phyloP scores from a whole-genome alignment of 2,329 filamentous ascomycete species.

The Byssothecium circinans region DNA sequence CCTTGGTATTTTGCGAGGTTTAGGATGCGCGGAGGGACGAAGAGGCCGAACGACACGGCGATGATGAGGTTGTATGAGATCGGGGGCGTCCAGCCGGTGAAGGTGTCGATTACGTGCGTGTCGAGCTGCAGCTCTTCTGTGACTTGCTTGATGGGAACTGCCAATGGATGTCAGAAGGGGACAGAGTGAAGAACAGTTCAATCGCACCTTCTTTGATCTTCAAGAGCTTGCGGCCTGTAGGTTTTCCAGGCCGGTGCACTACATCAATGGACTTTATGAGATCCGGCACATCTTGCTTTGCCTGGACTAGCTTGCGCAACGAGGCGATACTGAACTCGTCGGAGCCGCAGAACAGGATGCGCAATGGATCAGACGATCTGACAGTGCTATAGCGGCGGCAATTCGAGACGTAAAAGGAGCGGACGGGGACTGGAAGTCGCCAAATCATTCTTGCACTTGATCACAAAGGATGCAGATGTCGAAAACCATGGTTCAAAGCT shows the following conservation, averaged over 20 bases:
- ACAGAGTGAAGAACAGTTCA: neutral
- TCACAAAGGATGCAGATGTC: too few species aligned
- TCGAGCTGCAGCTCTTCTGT: slow-evolving; percentile 66
- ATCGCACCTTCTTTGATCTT: slow-evolving; percentile 60
- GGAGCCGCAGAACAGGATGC: slow-evolving; percentile 91
- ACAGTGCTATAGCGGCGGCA: slow-evolving; percentile 12
- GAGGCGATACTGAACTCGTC: slow-evolving; percentile 86
- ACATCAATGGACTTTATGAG: slow-evolving; percentile 74
- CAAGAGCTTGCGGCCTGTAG: slow-evolving; percentile 74
- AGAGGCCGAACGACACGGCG: slow-evolving; percentile 91
- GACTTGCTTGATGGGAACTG: slow-evolving; percentile 70
- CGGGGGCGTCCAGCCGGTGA: slow-evolving; percentile 69
- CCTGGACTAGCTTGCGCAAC: slow-evolving; percentile 67
- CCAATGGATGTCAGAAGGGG: neutral
- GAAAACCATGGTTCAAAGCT: too few species aligned
- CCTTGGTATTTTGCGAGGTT: slow-evolving; percentile 75
- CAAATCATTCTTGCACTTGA: slow-evolving; percentile 13
- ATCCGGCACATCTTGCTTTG: slow-evolving; percentile 48
- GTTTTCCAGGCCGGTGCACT: slow-evolving; percentile 77
- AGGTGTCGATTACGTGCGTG: slow-evolving; percentile 77
- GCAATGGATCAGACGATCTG: slow-evolving; percentile 58
- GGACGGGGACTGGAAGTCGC: slow-evolving; percentile 26
- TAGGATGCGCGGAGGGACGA: slow-evolving; percentile 79
- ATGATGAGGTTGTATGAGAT: slow-evolving; percentile 70
- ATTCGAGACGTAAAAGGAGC: slow-evolving; percentile 15